Conservation (phyloP, 2,329 filamentous ascomycete species). For the Chaetomium sp. region DNA sequence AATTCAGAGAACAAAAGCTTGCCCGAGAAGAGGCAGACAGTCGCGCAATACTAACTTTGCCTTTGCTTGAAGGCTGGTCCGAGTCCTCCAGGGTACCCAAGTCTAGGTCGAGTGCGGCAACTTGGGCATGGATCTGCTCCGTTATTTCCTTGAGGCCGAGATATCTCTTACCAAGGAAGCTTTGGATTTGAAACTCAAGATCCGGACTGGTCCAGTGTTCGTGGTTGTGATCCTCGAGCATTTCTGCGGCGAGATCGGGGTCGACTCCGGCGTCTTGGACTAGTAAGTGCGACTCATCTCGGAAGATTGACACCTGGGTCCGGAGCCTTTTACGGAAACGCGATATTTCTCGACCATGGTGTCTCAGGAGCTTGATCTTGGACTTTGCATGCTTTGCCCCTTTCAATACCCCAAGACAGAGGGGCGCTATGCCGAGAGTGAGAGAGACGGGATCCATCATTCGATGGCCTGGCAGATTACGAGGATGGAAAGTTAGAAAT, state of each 20-base stretch:
- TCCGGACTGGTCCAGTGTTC: neutral
- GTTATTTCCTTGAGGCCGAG: neutral
- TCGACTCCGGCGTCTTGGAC: slow-evolving; percentile 7
- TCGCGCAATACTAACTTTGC: neutral
- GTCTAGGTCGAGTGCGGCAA: neutral
- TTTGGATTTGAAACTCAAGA: slow-evolving; percentile 1
- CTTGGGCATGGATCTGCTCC: neutral
- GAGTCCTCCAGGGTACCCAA: neutral
- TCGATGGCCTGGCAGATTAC: neutral
- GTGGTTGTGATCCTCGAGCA: slow-evolving; percentile 3
- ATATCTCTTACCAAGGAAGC: neutral
- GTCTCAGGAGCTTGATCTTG: slow-evolving; percentile 6
- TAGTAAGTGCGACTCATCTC: slow-evolving; percentile 5
- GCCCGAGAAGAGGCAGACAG: too few species aligned
- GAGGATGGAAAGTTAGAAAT: neutral
- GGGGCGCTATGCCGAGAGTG: slow-evolving; percentile 4
- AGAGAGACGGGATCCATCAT: slow-evolving; percentile 10
- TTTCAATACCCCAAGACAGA: neutral
- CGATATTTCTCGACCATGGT: slow-evolving; percentile 4
- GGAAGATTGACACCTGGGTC: slow-evolving; percentile 9
- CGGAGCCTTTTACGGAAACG: slow-evolving; percentile 10
- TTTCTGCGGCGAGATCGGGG: neutral
- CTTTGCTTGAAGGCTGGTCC: neutral
- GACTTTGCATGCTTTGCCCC: slow-evolving; percentile 14
- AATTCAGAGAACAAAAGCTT: too few species aligned